phyloP scores from a whole-genome alignment of 1,139 yeast genomes.

The Saccharomycopsis crataegensis region DNA sequence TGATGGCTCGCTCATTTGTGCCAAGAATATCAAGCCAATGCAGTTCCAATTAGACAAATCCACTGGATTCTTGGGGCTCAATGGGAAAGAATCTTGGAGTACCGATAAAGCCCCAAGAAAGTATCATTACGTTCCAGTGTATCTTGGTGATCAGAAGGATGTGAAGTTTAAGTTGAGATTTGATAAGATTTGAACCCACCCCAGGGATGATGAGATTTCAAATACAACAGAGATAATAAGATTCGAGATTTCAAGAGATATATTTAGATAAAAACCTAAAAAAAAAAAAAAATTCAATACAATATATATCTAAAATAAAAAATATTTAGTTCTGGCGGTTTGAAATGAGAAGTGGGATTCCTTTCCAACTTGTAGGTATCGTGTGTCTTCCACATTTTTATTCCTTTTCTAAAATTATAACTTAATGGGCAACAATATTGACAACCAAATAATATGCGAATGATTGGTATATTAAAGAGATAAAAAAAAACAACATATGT shows the following conservation, averaged over 20 bases:
- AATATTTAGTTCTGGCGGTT: no score
- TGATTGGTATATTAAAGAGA: no score
- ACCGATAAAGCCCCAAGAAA: conserved; percentile 44
- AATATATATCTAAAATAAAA: no score
- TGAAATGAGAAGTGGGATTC: no score
- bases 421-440: no score
- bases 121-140: conserved; percentile 46
- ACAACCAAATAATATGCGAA: no score
- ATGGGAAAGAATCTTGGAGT: conserved; percentile 62
- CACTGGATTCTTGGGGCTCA: conserved; percentile 47
- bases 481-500: no score
- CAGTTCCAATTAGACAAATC: conserved; percentile 48
- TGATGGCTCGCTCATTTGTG: conserved; percentile 29
- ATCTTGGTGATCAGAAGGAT: conserved; percentile 42
- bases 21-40: conserved; percentile 33
- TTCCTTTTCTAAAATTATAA: no score
- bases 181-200: conserved; percentile 9
- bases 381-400: no score
- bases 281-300: neutral
- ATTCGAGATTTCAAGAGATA: neutral
- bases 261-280: no score
- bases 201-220: no score
- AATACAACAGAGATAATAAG: neutral
- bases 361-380: no score
- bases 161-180: conserved; percentile 38